Percentiles rank a stretch among this genome's conserved stretches.
Conservation (phyloP, 2,329 filamentous ascomycete species). For the Diplocarpon rosae region DNA sequence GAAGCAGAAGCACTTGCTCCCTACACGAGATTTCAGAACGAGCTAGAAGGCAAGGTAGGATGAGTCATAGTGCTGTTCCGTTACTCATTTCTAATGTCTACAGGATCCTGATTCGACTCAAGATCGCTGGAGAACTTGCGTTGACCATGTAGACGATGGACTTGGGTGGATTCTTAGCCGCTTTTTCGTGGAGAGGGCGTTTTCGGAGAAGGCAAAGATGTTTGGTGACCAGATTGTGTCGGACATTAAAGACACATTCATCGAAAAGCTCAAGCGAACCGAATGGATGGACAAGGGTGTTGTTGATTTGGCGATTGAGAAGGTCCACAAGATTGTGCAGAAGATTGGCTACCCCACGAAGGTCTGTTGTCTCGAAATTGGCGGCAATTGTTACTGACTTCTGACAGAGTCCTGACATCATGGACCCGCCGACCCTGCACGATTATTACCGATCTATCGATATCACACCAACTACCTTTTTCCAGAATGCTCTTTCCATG, state of each 20-base stretch:
- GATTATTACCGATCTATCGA: conserved; percentile 45
- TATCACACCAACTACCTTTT: conserved; percentile 41
- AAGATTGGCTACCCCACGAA: conserved; percentile 58
- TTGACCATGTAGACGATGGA: conserved; percentile 43
- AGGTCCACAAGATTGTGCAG: conserved; percentile 55
- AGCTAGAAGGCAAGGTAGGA: conserved; percentile 42
- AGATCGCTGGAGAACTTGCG: conserved; percentile 58
- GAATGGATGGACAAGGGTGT: conserved; percentile 56
- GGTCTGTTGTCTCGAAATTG: conserved; percentile 9
- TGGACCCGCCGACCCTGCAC: conserved; percentile 43
- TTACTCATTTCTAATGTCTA: conserved; percentile 2
- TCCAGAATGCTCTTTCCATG: conserved; percentile 44
- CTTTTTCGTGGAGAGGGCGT: conserved; percentile 60
- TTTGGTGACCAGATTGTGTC: conserved; percentile 60
- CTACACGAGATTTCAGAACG: conserved; percentile 47
- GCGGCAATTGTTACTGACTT: conserved; percentile 8
- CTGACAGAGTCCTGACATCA: conserved; percentile 42
- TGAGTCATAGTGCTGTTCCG: too few relatives aligned
- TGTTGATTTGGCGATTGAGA: conserved; percentile 47
- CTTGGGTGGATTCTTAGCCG: conserved; percentile 59
- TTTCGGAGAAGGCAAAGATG: conserved; percentile 53
- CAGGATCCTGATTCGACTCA: conserved; percentile 47
- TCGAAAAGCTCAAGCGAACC: conserved; percentile 45
- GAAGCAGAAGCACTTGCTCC: conserved; percentile 50
- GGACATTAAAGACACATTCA: conserved; percentile 58